Conservation (phyloP, 192 early-diverging fungal genomes). For the Mortierella antarctica region DNA sequence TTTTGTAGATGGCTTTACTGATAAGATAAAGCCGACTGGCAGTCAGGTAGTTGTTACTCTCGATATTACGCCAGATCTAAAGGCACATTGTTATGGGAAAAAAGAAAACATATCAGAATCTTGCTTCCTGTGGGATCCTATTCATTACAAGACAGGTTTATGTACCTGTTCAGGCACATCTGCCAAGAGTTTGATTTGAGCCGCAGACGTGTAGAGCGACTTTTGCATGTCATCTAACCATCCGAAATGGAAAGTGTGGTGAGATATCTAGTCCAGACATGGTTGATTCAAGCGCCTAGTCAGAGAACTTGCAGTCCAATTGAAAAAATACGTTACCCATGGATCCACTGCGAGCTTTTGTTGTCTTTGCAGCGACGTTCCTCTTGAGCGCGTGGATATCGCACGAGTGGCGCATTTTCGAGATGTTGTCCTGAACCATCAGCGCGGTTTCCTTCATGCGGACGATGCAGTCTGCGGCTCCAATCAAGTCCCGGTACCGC, state of each 20-base stretch:
- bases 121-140: too few species aligned
- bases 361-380: conserved; percentile 50
- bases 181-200: conserved; percentile 84
- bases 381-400: conserved; percentile 65
- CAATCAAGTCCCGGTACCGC: conserved; percentile 86
- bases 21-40: conserved; percentile 78
- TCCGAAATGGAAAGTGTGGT: background rate
- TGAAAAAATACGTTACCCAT: conserved; percentile 38
- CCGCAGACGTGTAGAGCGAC: conserved; percentile 74
- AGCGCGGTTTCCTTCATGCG: conserved; percentile 72
- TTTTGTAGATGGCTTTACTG: conserved; percentile 74
- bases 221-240: conserved; percentile 65
- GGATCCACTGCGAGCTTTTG: conserved; percentile 54
- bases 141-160: background rate
- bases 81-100: background rate
- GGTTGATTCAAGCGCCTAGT: background rate
- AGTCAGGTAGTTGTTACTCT: conserved; percentile 73
- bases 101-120: background rate
- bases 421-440: conserved; percentile 65
- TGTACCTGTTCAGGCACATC: conserved; percentile 89
- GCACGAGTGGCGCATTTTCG: conserved; percentile 67
- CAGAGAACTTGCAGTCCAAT: background rate
- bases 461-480: conserved; percentile 83
- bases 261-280: too few species aligned
- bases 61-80: conserved; percentile 86